Percentiles rank a stretch among this genome's conserved stretches.
phyloP scores from a whole-genome alignment of 192 early-diverging fungal genomes.

The Coemansia sp. region DNA sequence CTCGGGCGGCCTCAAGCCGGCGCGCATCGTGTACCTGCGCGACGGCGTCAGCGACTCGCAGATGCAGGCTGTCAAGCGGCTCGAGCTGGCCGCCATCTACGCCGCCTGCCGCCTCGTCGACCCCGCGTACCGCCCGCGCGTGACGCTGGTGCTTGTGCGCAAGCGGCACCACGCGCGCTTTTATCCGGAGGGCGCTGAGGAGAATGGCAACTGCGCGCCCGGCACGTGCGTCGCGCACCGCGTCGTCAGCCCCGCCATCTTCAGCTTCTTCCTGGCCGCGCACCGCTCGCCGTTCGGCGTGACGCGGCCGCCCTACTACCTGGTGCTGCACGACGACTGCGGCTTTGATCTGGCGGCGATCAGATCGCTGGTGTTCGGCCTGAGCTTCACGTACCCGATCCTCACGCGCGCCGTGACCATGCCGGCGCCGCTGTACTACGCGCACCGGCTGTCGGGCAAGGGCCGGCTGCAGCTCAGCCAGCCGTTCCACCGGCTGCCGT shows the following conservation, averaged over 20 bases:
- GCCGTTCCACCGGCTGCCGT: slow-evolving; percentile 2
- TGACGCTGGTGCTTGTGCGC: slow-evolving; percentile 23
- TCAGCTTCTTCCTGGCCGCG: slow-evolving; percentile 23
- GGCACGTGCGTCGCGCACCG: slow-evolving; percentile 16
- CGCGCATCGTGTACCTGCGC: slow-evolving; percentile 56
- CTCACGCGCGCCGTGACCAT: slow-evolving; percentile 14
- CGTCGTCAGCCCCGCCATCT: neutral
- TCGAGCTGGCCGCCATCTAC: slow-evolving; percentile 23
- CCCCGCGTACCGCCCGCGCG: slow-evolving; percentile 6
- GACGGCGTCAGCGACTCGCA: slow-evolving; percentile 52
- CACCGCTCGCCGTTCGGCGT: slow-evolving; percentile 25
- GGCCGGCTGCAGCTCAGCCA: slow-evolving; percentile 24
- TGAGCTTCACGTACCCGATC: slow-evolving; percentile 34
- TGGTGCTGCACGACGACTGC: slow-evolving; percentile 35
- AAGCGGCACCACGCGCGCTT: slow-evolving; percentile 34
- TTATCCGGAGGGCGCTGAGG: neutral
- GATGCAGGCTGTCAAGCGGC: slow-evolving; percentile 10
- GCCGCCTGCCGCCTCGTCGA: slow-evolving; percentile 18
- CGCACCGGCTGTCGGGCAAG: slow-evolving; percentile 26
- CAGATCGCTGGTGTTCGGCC: slow-evolving; percentile 10
- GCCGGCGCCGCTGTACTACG: slow-evolving; percentile 41
- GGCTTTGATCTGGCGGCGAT: neutral
- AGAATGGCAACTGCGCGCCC: slow-evolving; percentile 11
- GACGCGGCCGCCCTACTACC: slow-evolving; percentile 16
- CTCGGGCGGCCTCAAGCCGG: slow-evolving; percentile 39